These are phyloP conservation scores for Melampsora larici-populina DNA, from an alignment of 1,284 basidiomycete genomes.

Conservation along the genomic window DNA sequence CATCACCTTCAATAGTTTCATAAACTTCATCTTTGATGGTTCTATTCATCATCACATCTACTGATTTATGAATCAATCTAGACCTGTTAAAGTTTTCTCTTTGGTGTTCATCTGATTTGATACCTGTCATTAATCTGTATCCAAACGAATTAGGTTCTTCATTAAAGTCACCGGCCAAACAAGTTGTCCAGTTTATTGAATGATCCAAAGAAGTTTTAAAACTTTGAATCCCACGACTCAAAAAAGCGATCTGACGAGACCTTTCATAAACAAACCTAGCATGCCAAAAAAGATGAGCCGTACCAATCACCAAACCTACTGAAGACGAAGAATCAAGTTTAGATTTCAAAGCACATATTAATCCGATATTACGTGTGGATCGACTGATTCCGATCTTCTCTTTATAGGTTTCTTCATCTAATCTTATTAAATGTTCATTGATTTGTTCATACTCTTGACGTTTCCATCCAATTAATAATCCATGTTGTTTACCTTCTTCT, in stretches of 20 bases:
- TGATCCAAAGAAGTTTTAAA: background rate
- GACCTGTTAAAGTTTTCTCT: background rate
- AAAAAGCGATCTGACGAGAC: slow-evolving; percentile 23
- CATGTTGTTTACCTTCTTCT: slow-evolving; percentile 39
- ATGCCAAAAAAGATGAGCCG: slow-evolving; percentile 40
- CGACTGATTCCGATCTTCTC: slow-evolving; percentile 11
- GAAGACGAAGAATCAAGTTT: too few relatives aligned
- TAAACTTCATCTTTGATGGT: background rate
- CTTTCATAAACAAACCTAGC: slow-evolving; percentile 32
- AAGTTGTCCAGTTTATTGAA: background rate
- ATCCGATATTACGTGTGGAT: slow-evolving; percentile 25
- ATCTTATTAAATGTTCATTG: background rate
- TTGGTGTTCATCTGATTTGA: background rate
- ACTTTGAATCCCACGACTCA: background rate
- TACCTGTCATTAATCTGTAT: slow-evolving; percentile 24
- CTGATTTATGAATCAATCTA: slow-evolving; percentile 19
- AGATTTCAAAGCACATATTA: slow-evolving; percentile 13
- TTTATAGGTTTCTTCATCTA: slow-evolving; percentile 29
- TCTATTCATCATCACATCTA: background rate
- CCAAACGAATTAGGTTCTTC: slow-evolving; percentile 25
- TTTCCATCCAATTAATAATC: slow-evolving; percentile 39
- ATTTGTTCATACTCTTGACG: background rate
- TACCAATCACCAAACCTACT: slow-evolving; percentile 30
- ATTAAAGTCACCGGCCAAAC: slow-evolving; percentile 40
- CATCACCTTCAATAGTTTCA: slow-evolving; percentile 7